These are phyloP conservation scores for Mimosa pudica DNA, from an alignment of 306 rosid genomes.

Conservation along the genomic window DNA sequence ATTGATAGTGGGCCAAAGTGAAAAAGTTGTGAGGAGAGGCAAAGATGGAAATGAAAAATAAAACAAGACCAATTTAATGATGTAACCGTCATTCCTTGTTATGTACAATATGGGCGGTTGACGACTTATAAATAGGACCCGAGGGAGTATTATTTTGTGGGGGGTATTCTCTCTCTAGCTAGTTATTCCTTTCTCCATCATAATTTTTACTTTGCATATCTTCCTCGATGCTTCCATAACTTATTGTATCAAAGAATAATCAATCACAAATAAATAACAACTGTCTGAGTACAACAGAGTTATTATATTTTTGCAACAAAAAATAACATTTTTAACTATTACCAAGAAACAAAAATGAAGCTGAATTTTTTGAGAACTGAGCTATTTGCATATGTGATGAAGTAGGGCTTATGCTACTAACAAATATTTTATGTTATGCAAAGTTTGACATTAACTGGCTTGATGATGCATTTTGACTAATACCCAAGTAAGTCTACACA, in stretches of 20 bases:
- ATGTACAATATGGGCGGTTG: too few relatives aligned
- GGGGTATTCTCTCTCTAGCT: conserved; percentile 1
- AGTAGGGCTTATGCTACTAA: conserved; percentile 20
- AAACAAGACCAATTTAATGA: too few relatives aligned
- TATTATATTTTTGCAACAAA: not conserved
- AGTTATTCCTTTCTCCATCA: not conserved
- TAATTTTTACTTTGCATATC: not conserved
- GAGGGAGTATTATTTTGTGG: not conserved
- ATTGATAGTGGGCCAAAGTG: too few relatives aligned
- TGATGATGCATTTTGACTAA: conserved; percentile 26
- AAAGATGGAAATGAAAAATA: too few relatives aligned
- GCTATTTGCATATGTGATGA: conserved; percentile 16
- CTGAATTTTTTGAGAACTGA: conserved; percentile 37
- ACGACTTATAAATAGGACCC: too few relatives aligned
- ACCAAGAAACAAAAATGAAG: not conserved
- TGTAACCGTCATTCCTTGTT: too few relatives aligned
- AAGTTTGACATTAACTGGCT: conserved; percentile 11
- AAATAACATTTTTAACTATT: not conserved
- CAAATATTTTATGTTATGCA: conserved; percentile 2
- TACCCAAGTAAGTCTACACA: conserved; percentile 10
- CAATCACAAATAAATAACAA: not conserved
- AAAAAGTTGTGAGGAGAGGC: too few relatives aligned
- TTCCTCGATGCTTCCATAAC: conserved; percentile 16
- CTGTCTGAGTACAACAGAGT: not conserved
- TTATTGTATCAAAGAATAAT: not conserved